Evolutionary conservation across 2,329 filamentous ascomycete genomes (phyloP).

Genomic region (Ophioceras dolichostomum): DNA sequence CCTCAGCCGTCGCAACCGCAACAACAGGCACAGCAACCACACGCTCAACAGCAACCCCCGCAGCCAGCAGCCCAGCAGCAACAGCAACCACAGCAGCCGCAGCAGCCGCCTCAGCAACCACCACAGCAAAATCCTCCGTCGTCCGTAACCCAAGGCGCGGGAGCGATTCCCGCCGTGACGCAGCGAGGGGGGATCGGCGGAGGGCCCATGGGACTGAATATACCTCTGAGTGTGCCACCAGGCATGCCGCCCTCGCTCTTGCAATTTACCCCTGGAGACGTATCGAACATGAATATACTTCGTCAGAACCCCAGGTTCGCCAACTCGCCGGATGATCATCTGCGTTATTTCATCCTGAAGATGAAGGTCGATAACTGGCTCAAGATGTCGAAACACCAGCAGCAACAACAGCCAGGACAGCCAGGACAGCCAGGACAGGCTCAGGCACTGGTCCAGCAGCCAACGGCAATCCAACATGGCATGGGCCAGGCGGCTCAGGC

Average conservation of each 20-base stretch:
- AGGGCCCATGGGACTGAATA: too few relatives aligned
- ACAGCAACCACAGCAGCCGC: background rate
- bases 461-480: background rate
- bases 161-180: background rate
- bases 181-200: background rate
- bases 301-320: background rate
- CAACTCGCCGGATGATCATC: background rate
- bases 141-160: background rate
- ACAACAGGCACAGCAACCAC: slow-evolving; percentile 5
- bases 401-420: background rate
- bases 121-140: background rate
- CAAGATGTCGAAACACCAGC: background rate
- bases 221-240: too few relatives aligned
- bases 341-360: background rate
- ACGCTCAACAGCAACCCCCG: slow-evolving; percentile 1
- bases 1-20: slow-evolving; percentile 4
- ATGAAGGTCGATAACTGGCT: background rate
- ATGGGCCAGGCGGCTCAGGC: too few relatives aligned
- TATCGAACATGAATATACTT: background rate
- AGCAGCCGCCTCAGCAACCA: slow-evolving; percentile 1
- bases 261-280: background rate
- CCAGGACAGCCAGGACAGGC: slow-evolving; percentile 2
- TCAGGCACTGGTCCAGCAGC: slow-evolving; percentile 2
- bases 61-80: background rate
- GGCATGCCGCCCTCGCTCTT: background rate